Percentiles rank a stretch among this genome's conserved stretches.
phyloP scores from a whole-genome alignment of 768 basidiomycete species.

The Hericium rajendrae region DNA sequence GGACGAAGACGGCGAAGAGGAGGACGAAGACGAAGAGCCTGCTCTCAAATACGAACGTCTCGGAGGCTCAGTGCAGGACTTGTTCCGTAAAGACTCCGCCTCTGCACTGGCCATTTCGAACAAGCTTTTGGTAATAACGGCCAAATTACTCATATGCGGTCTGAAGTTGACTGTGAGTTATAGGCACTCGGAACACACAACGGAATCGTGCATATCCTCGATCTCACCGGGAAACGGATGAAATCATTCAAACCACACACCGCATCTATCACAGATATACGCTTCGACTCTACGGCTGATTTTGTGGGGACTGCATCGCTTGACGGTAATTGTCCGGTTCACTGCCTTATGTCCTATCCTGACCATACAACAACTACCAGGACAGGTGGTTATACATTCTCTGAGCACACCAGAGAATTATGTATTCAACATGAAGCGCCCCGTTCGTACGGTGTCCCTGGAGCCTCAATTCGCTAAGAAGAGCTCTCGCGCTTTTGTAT shows the following conservation, averaged over 20 bases:
- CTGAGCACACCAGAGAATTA: conserved; percentile 72
- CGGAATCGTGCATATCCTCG: conserved; percentile 85
- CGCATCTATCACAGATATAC: conserved; percentile 80
- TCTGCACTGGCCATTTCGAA: conserved; percentile 73
- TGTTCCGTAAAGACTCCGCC: conserved; percentile 84
- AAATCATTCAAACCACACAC: conserved; percentile 88
- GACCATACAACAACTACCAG: conserved; percentile 32
- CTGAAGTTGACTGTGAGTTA: neutral
- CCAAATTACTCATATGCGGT: neutral
- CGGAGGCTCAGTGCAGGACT: conserved; percentile 57
- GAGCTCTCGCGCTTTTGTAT: conserved; percentile 70
- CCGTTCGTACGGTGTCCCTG: conserved; percentile 81
- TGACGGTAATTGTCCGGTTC: conserved; percentile 57
- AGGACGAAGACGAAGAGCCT: conserved; percentile 84
- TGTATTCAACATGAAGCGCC: conserved; percentile 83
- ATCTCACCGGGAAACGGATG: conserved; percentile 67
- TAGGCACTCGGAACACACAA: conserved; percentile 90
- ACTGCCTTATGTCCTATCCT: neutral
- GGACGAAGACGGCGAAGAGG: conserved; percentile 46
- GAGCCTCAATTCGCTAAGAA: conserved; percentile 86
- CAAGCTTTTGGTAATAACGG: conserved; percentile 52
- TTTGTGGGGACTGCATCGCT: conserved; percentile 90
- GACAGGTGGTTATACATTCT: conserved; percentile 85
- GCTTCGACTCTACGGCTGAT: conserved; percentile 74
- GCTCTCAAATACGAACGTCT: conserved; percentile 86